Conservation (phyloP, 2,329 filamentous ascomycete species). For the Ophiocordyceps robertsii region DNA sequence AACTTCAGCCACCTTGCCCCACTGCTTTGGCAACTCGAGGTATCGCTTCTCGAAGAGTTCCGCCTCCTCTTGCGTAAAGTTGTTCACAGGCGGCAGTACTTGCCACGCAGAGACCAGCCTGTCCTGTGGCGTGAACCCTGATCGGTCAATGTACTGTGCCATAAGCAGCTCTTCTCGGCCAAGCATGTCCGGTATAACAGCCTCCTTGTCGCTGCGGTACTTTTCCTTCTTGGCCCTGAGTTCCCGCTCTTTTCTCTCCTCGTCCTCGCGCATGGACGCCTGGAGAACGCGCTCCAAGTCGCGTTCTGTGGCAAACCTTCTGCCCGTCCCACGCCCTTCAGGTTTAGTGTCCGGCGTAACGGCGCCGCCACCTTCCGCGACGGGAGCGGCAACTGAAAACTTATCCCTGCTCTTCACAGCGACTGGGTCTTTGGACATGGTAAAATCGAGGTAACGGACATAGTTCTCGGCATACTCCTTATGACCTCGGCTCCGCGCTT, state of each 20-base stretch:
- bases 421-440: slow-evolving; percentile 38
- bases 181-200: slow-evolving; percentile 57
- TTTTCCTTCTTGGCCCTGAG: slow-evolving; percentile 51
- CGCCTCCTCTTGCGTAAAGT: slow-evolving; percentile 60
- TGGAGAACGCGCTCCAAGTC: slow-evolving; percentile 60
- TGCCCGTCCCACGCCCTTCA: slow-evolving; percentile 39
- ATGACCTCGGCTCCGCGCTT: slow-evolving; percentile 24
- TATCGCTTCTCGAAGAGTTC: slow-evolving; percentile 62
- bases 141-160: slow-evolving; percentile 49
- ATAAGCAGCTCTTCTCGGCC: slow-evolving; percentile 47
- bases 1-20: slow-evolving; percentile 61
- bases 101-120: slow-evolving; percentile 58
- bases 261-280: slow-evolving; percentile 57
- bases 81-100: slow-evolving; percentile 58
- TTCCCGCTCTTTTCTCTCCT: slow-evolving; percentile 56
- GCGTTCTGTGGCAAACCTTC: slow-evolving; percentile 55
- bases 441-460: slow-evolving; percentile 39
- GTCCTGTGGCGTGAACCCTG: slow-evolving; percentile 50
- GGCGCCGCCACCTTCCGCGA: slow-evolving; percentile 18
- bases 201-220: slow-evolving; percentile 65
- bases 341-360: slow-evolving; percentile 39
- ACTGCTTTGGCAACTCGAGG: slow-evolving; percentile 67
- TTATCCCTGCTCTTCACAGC: slow-evolving; percentile 42
- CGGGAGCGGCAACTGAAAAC: slow-evolving; percentile 27
- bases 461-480: slow-evolving; percentile 34